Evolutionary conservation across 1,284 basidiomycete species (phyloP).

Genomic region (Sanghuangporus baumii): DNA sequence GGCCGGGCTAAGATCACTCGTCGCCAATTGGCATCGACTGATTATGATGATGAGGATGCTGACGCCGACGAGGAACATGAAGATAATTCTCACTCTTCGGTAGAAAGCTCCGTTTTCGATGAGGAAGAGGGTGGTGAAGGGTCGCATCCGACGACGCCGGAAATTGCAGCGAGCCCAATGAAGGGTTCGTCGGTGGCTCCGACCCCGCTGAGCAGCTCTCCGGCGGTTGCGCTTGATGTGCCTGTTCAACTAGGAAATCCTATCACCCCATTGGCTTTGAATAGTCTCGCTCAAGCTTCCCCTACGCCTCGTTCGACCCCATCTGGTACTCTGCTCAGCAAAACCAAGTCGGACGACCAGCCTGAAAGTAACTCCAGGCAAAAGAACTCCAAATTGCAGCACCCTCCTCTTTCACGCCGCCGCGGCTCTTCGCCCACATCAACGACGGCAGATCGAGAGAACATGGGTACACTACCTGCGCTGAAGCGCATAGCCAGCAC

Average conservation of each 20-base stretch:
- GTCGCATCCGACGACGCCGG: slow-evolving; percentile 7
- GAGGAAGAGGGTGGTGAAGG: not conserved
- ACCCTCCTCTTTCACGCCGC: not conserved
- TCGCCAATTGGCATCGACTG: not conserved
- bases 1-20: not conserved
- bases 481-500: slow-evolving; percentile 10
- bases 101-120: slow-evolving; percentile 10
- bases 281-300: not conserved
- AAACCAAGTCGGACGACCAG: not conserved
- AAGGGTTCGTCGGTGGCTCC: not conserved
- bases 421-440: not conserved
- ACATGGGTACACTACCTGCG: not conserved
- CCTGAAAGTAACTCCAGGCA: not conserved
- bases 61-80: not conserved
- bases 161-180: not conserved
- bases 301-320: no score
- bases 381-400: not conserved
- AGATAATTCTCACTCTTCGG: not conserved
- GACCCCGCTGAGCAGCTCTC: slow-evolving; percentile 10
- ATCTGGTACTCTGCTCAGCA: not conserved
- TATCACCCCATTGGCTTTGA: not conserved
- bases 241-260: not conserved
- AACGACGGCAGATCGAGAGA: not conserved
- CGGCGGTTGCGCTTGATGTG: slow-evolving; percentile 1
- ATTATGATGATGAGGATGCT: not conserved